Base-by-base conservation (phyloP, 306 rosid genomes). In the Ormosia semicastrata region DNA sequence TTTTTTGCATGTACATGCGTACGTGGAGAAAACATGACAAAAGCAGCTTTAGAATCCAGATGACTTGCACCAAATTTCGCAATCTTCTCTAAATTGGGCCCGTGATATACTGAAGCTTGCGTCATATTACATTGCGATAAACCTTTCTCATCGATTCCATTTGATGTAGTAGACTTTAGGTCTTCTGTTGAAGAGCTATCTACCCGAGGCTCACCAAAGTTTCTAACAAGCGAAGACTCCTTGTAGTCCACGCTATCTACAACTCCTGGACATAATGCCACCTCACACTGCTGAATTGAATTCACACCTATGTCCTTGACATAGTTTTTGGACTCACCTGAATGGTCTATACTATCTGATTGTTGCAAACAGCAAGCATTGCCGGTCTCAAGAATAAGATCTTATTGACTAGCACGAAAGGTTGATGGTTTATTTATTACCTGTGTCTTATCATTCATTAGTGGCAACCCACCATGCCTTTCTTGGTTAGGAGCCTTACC, bases 61-160 rank as follows among this genome's bases (percentile, higher is more conserved):
- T 87, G 83, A 68, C 80, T 86, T 49, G 84, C 65, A 78, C 84
- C 85, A 73, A 93, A 90, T 64, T 83, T 58, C 66, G 79, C 86
- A 50, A 88, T 73, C 87, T 84, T 87, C 81, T 90, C 97, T 75
- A 95, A 89, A 81, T 91, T 81, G 75, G 98, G 98, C 98, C 97
- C 91, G 70, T 62, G 81, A 73, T 81, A 90, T 63, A 87, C 95
- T 76, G 71, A 79, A 79, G 90, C 87, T 58, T 83, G 88, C 7
- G 69, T 18, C 17, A 54, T 46, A 71, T 80, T 79, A 62, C 59
- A 73, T 18, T 76, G 85, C 37, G 41, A 53, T 4, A 52, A 83
- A 76, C 81, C 86, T 47, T 84, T 76, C 77, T 74, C 88, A 83
- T 70, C 79, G 34, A 82, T 60, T 71, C 77, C 89, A 81, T 66